Conservation (phyloP, 2,329 filamentous ascomycete genomes). For the Exophiala calicioides region DNA sequence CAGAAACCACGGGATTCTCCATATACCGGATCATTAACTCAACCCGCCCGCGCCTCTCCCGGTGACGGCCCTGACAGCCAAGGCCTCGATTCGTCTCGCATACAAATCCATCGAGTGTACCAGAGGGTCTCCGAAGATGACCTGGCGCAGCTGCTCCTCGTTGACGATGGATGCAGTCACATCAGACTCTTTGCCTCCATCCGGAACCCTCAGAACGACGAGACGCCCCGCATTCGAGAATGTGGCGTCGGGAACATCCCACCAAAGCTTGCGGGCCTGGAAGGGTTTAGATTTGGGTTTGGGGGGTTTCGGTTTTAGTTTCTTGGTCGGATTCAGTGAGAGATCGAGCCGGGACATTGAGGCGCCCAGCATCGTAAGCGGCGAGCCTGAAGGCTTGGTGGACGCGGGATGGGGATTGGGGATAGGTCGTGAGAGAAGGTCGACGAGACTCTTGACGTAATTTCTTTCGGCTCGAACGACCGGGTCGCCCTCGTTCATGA, state of each 20-base stretch:
- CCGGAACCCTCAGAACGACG: slow-evolving; percentile 60
- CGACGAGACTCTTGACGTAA: slow-evolving; percentile 71
- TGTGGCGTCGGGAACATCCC: slow-evolving; percentile 66
- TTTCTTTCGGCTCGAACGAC: slow-evolving; percentile 74
- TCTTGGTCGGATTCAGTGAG: slow-evolving; percentile 16
- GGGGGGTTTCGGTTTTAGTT: slow-evolving; percentile 34
- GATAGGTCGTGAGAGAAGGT: slow-evolving; percentile 67
- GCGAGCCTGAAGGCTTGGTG: slow-evolving; percentile 6
- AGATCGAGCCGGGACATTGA: slow-evolving; percentile 27
- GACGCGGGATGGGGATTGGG: slow-evolving; percentile 51
- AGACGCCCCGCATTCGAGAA: slow-evolving; percentile 71
- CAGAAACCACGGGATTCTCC: too few species aligned
- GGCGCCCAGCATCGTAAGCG: slow-evolving; percentile 18
- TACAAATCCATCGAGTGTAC: slow-evolving; percentile 82
- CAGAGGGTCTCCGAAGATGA: slow-evolving; percentile 80
- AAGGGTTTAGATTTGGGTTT: slow-evolving; percentile 2
- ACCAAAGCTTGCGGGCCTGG: slow-evolving; percentile 42
- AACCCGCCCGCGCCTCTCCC: slow-evolving; percentile 32
- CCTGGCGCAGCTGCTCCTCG: slow-evolving; percentile 66
- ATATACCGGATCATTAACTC: too few species aligned
- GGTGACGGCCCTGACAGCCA: slow-evolving; percentile 70
- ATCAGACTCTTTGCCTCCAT: slow-evolving; percentile 51
- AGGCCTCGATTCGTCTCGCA: slow-evolving; percentile 66
- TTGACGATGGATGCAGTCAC: slow-evolving; percentile 68
- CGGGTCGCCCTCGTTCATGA: slow-evolving; percentile 85